These are phyloP conservation scores for Buxus sempervirens DNA, from an alignment of 164 flowering plant species.

Conservation along the genomic window DNA sequence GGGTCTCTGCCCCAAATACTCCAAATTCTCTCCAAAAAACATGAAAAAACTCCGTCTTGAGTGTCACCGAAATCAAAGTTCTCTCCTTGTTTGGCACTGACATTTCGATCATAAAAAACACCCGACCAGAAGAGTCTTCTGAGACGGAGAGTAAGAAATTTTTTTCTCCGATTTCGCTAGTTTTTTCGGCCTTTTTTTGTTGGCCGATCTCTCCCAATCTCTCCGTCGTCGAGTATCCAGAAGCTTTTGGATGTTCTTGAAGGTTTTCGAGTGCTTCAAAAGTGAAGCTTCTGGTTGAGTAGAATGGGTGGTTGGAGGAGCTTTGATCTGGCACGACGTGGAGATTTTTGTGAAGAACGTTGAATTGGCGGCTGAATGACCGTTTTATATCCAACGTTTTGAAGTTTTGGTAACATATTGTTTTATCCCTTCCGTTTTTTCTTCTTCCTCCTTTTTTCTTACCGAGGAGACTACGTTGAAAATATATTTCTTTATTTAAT, in stretches of 20 bases:
- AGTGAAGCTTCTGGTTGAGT: background rate
- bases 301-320: background rate
- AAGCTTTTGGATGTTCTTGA: background rate
- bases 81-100: slow-evolving; percentile 3
- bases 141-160: background rate
- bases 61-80: background rate
- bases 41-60: background rate
- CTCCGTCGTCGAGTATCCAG: slow-evolving; percentile 1
- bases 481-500: background rate
- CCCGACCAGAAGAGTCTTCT: background rate
- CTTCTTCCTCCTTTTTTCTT: background rate
- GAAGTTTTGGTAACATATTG: background rate
- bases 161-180: background rate
- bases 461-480: slow-evolving; percentile 1
- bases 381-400: background rate
- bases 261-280: background rate
- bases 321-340: background rate
- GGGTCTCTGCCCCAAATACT: background rate
- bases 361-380: background rate
- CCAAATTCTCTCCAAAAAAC: background rate
- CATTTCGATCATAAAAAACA: background rate
- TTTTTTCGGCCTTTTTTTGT: background rate
- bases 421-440: background rate
- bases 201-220: background rate
- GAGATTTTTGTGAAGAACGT: background rate